phyloP scores from a whole-genome alignment of 1,284 basidiomycete genomes.

The Ustilago cynodontis region DNA sequence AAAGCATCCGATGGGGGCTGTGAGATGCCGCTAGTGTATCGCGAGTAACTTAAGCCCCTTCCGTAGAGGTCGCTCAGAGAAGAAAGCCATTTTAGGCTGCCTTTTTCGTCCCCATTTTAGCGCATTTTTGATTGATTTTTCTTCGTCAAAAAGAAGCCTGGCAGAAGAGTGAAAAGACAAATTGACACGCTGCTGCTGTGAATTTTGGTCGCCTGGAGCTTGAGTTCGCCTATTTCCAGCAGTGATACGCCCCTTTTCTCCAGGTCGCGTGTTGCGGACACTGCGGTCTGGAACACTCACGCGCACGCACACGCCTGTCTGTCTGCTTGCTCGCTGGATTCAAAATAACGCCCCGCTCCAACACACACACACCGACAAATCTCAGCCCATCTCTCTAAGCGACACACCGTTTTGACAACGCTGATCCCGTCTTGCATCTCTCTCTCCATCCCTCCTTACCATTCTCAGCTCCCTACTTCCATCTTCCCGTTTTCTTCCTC shows the following conservation, averaged over 20 bases:
- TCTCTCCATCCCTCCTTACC: not conserved
- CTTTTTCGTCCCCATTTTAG: not conserved
- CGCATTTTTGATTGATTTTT: not conserved
- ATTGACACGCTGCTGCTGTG: not conserved
- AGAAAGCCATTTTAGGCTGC: not conserved
- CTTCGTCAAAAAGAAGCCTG: not conserved
- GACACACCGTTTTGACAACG: no score
- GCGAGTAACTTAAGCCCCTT: no score
- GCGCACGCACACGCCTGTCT: constrained; percentile 13
- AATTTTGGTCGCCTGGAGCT: not conserved
- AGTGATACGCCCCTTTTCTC: no score
- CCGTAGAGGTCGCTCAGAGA: no score
- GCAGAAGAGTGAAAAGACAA: no score
- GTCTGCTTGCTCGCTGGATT: not conserved
- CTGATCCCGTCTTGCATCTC: not conserved
- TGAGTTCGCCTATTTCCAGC: not conserved
- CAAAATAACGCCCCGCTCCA: constrained; percentile 7
- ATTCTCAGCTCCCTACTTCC: not conserved
- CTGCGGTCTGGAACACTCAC: constrained; percentile 1
- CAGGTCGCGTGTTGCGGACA: not conserved
- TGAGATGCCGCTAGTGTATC: no score
- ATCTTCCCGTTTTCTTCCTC: not conserved
- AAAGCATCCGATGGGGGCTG: not conserved
- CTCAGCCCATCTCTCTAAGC: not conserved
- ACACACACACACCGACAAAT: not conserved